phyloP scores from a whole-genome alignment of 495 filamentous ascomycete species.

The Sporormia fimetaria region DNA sequence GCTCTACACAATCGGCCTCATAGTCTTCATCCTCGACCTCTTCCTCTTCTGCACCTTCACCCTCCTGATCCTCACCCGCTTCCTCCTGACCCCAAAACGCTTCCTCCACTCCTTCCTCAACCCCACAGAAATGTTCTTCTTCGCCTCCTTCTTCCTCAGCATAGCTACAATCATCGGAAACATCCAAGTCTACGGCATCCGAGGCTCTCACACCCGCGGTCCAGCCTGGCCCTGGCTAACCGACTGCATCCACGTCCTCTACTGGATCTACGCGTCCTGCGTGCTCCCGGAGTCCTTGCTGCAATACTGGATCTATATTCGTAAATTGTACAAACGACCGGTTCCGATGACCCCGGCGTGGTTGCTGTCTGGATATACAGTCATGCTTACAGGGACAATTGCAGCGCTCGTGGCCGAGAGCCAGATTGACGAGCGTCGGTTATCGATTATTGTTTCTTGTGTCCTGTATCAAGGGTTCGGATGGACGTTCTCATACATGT shows the following conservation, averaged over 20 bases:
- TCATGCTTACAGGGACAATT: slow-evolving; percentile 23
- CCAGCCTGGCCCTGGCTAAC: slow-evolving; percentile 35
- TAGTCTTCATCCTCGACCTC: slow-evolving; percentile 53
- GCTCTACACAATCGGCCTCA: slow-evolving; percentile 46
- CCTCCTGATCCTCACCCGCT: slow-evolving; percentile 44
- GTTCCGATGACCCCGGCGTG: slow-evolving; percentile 17
- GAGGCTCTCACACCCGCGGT: no score
- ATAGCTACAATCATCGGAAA: slow-evolving; percentile 50
- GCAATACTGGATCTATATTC: slow-evolving; percentile 20
- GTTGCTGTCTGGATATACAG: slow-evolving; percentile 20
- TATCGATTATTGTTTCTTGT: slow-evolving; percentile 18
- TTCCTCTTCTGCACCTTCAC: slow-evolving; percentile 45
- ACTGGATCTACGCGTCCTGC: slow-evolving; percentile 21
- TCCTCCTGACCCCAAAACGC: slow-evolving; percentile 40
- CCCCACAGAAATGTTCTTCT: slow-evolving; percentile 53
- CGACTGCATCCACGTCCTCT: slow-evolving; percentile 9
- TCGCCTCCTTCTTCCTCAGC: slow-evolving; percentile 55
- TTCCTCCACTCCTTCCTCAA: slow-evolving; percentile 46
- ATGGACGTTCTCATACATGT: slow-evolving; percentile 3
- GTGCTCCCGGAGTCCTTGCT: slow-evolving; percentile 7
- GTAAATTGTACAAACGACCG: background rate
- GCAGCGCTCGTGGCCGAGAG: slow-evolving; percentile 10
- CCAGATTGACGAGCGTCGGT: slow-evolving; percentile 5
- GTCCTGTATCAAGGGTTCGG: slow-evolving; percentile 18
- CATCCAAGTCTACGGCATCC: slow-evolving; percentile 48